A percentile compares a stretch with the other conserved stretches of the same genome.
Conservation (phyloP, 768 basidiomycete genomes). For the Tylopilus felleus region DNA sequence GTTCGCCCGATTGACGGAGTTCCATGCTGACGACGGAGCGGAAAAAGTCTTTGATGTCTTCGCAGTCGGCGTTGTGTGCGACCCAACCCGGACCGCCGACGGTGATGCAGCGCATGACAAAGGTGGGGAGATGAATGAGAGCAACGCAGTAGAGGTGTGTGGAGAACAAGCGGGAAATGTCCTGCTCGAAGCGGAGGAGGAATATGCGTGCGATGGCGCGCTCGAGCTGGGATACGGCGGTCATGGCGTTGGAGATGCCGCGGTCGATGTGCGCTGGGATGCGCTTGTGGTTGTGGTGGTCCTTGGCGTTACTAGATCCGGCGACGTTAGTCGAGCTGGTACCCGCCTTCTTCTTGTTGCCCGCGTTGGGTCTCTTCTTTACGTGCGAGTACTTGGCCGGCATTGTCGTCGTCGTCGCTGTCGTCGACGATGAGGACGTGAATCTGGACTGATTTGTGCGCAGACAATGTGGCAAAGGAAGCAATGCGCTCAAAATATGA, state of each 20-base stretch:
- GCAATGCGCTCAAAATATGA: not conserved
- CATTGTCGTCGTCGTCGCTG: constrained; percentile 36
- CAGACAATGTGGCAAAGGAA: constrained; percentile 11
- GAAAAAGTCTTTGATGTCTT: constrained; percentile 75
- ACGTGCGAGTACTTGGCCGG: constrained; percentile 73
- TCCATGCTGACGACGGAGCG: constrained; percentile 70
- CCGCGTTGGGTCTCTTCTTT: constrained; percentile 57
- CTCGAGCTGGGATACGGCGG: constrained; percentile 64
- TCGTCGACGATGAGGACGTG: constrained; percentile 18
- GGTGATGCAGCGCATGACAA: constrained; percentile 61
- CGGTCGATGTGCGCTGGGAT: constrained; percentile 52
- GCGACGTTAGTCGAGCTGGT: constrained; percentile 29
- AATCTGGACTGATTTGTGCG: constrained; percentile 11
- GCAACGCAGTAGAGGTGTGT: constrained; percentile 64
- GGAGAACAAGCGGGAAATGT: constrained; percentile 71
- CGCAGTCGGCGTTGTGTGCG: constrained; percentile 60
- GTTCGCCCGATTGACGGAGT: constrained; percentile 71
- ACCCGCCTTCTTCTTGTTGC: constrained; percentile 43
- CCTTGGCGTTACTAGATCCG: constrained; percentile 18
- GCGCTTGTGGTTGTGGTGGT: constrained; percentile 33
- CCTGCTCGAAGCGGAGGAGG: constrained; percentile 67
- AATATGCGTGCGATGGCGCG: constrained; percentile 66
- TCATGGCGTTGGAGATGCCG: constrained; percentile 51
- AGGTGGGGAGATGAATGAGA: constrained; percentile 62
- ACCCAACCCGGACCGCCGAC: constrained; percentile 67